Evolutionary conservation across 1,139 yeast genomes (phyloP).

Genomic region (Lizanozyma gosingica): DNA sequence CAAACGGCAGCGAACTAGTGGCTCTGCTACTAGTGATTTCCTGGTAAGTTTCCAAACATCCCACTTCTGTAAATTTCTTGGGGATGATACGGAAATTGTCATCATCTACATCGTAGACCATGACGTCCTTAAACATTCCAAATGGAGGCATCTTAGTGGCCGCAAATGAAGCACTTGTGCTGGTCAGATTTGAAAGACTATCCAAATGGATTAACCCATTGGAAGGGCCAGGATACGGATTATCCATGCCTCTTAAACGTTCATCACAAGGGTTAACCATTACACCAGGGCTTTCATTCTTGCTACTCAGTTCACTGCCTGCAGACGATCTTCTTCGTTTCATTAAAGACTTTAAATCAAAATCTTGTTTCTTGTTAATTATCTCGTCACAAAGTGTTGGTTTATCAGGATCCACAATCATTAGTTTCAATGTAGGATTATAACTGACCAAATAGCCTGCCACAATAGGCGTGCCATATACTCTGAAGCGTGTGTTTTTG

Average conservation of each 20-base stretch:
- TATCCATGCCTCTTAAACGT: slow-evolving; percentile 8
- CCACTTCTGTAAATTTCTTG: slow-evolving; percentile 26
- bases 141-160: slow-evolving; percentile 34
- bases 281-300: not conserved
- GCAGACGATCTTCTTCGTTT: slow-evolving; percentile 8
- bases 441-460: slow-evolving; percentile 22
- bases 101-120: slow-evolving; percentile 13
- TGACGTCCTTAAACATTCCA: slow-evolving; percentile 25
- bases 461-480: slow-evolving; percentile 28
- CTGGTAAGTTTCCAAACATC: slow-evolving; percentile 29
- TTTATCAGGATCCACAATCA: slow-evolving; percentile 25
- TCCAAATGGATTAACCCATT: slow-evolving; percentile 13
- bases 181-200: slow-evolving; percentile 2
- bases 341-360: slow-evolving; percentile 20
- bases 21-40: slow-evolving; percentile 6
- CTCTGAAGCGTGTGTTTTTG: slow-evolving; percentile 29
- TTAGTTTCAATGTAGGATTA: slow-evolving; percentile 27
- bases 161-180: slow-evolving; percentile 13
- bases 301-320: not conserved
- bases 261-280: slow-evolving; percentile 4
- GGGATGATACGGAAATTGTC: slow-evolving; percentile 15
- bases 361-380: slow-evolving; percentile 21
- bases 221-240: slow-evolving; percentile 23
- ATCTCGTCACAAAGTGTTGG: slow-evolving; percentile 31
- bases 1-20: not conserved